Conservation (phyloP, 805 yeast genomes). For the Hanseniaspora meyeri region DNA sequence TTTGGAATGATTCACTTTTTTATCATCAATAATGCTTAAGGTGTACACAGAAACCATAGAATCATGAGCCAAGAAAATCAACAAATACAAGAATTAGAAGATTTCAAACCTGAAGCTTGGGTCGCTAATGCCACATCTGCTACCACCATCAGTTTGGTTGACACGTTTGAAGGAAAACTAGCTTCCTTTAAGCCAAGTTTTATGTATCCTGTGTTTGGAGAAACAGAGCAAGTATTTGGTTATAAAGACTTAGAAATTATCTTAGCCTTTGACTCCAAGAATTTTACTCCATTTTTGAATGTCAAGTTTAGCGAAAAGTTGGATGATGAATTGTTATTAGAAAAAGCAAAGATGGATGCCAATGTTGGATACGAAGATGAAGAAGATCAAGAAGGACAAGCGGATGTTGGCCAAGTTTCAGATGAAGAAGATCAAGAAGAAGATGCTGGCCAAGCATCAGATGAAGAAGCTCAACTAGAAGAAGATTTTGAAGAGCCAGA, state of each 20-base stretch:
- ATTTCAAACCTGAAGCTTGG: conserved; percentile 58
- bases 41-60: neutral
- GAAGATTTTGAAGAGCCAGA: conserved; percentile 27
- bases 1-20: neutral
- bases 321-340: conserved; percentile 25
- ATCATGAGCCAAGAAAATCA: neutral
- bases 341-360: conserved; percentile 11
- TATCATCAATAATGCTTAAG: no score
- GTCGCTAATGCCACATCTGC: conserved; percentile 61
- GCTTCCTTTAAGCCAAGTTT: conserved; percentile 62
- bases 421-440: neutral
- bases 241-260: conserved; percentile 56
- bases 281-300: conserved; percentile 61
- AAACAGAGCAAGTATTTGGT: conserved; percentile 78
- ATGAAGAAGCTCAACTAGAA: no score
- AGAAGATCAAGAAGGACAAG: conserved; percentile 41
- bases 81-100: neutral
- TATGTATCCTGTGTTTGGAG: conserved; percentile 91
- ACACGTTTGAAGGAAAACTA: conserved; percentile 35
- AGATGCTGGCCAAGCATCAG: neutral
- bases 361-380: neutral
- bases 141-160: conserved; percentile 47
- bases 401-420: neutral
- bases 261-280: conserved; percentile 58
- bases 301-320: conserved; percentile 45